Base-by-base conservation (phyloP, 2,329 filamentous ascomycete genomes). In the Hymenoscyphus infarciens region DNA sequence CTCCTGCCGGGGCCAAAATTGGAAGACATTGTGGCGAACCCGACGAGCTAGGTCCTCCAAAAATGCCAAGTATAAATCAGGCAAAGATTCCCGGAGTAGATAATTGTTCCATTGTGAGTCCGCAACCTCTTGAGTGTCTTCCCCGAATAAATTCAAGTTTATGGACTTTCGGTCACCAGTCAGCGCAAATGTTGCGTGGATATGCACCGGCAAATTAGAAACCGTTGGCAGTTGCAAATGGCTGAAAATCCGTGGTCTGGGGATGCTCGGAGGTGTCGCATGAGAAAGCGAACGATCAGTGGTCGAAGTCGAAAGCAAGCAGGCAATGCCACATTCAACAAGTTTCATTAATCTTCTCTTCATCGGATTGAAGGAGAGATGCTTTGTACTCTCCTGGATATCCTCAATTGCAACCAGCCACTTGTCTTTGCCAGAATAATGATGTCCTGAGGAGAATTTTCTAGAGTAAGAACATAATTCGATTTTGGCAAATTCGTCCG, bases 141-240 rank as follows among this genome's bases (percentile, higher is more conserved):
- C 49, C 10, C 63, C 60, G 53, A 62, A 33, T 6, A 68, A 67
- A 16, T 69, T 67, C 10, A 69, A 52, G 3, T 61, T 49, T 10
- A 74, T 63, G 2, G 69, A 69, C 35, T 64, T 65, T 13, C 73
- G 65, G 45, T 74, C 73, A 5, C 72, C 72, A 15, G 70, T 70
- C 10, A 74, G 66, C 13, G 59, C 64, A 54, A 74, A 74, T n/a
- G 68, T 72, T 29, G 68, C 72, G 54, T 74, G 70, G n/a, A 73
- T 54, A 25, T 71, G 66, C 2, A 74, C 66, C 2, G 72, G 72
- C 0, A 74, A 65, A 45, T 67, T 54, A 0, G 70, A 73, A 10
- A 10, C 16, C 11, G 67, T 59, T 5, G 66, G 59, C n/a, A 72
- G 42, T 13, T 69, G 70, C 5, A 71, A 66, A 2, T 63, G 67